Evolutionary conservation across 495 filamentous ascomycete species (phyloP).

Genomic region (Sphaerosporella brunnea): DNA sequence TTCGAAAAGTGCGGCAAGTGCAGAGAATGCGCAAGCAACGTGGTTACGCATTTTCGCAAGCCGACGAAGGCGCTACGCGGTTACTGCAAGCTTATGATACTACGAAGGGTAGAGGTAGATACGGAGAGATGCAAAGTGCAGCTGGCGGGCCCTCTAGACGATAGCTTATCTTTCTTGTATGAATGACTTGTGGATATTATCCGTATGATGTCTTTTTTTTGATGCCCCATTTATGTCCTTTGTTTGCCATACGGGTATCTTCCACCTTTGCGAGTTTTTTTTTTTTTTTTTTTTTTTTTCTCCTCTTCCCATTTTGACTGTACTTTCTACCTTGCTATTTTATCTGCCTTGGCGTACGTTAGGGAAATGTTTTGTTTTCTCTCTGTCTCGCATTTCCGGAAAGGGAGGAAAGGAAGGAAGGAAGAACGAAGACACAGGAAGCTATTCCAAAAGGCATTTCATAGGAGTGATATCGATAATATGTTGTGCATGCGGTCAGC

Average conservation of each 20-base stretch:
- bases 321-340: too few relatives aligned
- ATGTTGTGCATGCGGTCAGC: too few relatives aligned
- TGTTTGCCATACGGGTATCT: not conserved
- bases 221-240: too few relatives aligned
- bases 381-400: too few relatives aligned
- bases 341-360: too few relatives aligned
- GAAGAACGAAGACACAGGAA: too few relatives aligned
- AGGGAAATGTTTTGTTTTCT: too few relatives aligned
- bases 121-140: slow-evolving; percentile 83
- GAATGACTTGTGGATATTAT: too few relatives aligned
- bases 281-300: not conserved
- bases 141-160: not conserved
- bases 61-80: slow-evolving; percentile 84
- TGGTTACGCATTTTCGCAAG: slow-evolving; percentile 95
- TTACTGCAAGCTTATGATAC: slow-evolving; percentile 96
- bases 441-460: too few relatives aligned
- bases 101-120: slow-evolving; percentile 72
- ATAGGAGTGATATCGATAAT: too few relatives aligned
- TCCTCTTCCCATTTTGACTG: too few relatives aligned
- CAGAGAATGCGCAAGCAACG: slow-evolving; percentile 99
- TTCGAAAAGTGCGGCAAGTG: slow-evolving; percentile 93
- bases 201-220: not conserved
- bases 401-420: too few relatives aligned
- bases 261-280: not conserved
- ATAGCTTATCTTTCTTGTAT: not conserved